Evolutionary conservation across 139 green algal species (phyloP), one percentile per base, ranked within the genome.

Genomic region (Astrephomene gubernaculifera): DNA sequence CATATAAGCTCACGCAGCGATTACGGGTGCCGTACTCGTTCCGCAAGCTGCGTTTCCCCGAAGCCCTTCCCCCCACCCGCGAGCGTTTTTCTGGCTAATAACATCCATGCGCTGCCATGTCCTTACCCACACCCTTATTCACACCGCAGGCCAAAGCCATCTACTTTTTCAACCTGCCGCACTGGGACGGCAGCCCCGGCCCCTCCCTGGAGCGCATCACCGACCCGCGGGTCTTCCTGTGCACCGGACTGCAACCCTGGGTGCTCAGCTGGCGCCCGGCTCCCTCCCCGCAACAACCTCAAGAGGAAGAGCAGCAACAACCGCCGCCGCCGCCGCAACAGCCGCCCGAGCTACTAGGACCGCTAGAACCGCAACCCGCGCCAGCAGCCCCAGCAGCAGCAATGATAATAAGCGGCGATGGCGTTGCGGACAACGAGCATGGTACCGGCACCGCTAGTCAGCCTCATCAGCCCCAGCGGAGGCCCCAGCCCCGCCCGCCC

Each of bases 111-210:
- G n/a, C n/a, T n/a, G n/a, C n/a, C n/a, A n/a, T n/a, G n/a, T n/a
- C n/a, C n/a, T n/a, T n/a, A n/a, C n/a, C n/a, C n/a, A n/a, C n/a
- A n/a, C n/a, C n/a, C n/a, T n/a, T n/a, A n/a, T n/a, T n/a, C n/a
- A n/a, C n/a, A n/a, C n/a, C n/a, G 63, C 72, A 80, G 72, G 49
- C 65, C 33, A 67, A 67, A 22, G n/a, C 33, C 31, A 45, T 84
- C 21, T 84, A 71, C 57, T 4, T 82, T 57, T 82, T 82, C 75
- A 71, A 82, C 29, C 38, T 82, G 27, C 75, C 75, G 0, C 10
- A 38, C 27, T 82, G 75, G 75, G 38, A 71, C 38, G 75, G 75
- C n/a, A n/a, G n/a, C 75, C 29, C 38, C 57, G 38, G 12, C 1
- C 38, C 75, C 27, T 36, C 73, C 8, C 36, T 82, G 35, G 7